Evolutionary conservation across 495 filamentous ascomycete genomes (phyloP).

Genomic region (Haplographium delicatum): DNA sequence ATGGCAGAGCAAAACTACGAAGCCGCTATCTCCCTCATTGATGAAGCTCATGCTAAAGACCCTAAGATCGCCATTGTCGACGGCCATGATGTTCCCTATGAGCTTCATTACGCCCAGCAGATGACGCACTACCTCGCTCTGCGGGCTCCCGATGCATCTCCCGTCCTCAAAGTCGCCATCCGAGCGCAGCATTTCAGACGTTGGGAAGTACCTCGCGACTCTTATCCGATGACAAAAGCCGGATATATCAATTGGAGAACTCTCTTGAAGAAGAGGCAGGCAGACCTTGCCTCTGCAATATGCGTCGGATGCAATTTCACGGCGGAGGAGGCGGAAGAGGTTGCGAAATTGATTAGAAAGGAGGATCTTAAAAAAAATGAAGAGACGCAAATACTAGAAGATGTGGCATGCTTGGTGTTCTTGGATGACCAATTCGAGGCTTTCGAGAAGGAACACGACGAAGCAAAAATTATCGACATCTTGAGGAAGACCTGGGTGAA

Average conservation of each 20-base stretch:
- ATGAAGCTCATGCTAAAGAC: slow-evolving; percentile 67
- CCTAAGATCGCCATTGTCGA: slow-evolving; percentile 43
- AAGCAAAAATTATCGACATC: slow-evolving; percentile 70
- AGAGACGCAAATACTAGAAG: slow-evolving; percentile 52
- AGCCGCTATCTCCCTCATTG: slow-evolving; percentile 57
- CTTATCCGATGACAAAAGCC: slow-evolving; percentile 60
- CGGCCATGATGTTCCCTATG: slow-evolving; percentile 52
- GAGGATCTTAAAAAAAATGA: slow-evolving; percentile 43
- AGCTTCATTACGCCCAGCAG: slow-evolving; percentile 73
- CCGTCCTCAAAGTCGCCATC: slow-evolving; percentile 63
- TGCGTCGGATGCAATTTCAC: slow-evolving; percentile 47
- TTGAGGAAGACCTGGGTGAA: slow-evolving; percentile 80
- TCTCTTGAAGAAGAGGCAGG: slow-evolving; percentile 64
- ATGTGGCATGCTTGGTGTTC: slow-evolving; percentile 83
- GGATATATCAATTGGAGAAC: slow-evolving; percentile 76
- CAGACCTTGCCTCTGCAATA: slow-evolving; percentile 50
- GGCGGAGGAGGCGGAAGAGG: slow-evolving; percentile 35
- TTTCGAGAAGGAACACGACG: slow-evolving; percentile 62
- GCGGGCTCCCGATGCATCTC: slow-evolving; percentile 51
- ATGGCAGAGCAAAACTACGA: slow-evolving; percentile 23
- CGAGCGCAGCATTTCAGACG: slow-evolving; percentile 77
- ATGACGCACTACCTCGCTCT: slow-evolving; percentile 65
- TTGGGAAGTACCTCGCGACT: slow-evolving; percentile 70
- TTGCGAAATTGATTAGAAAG: slow-evolving; percentile 31
- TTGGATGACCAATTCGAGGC: slow-evolving; percentile 77